Percentiles rank a stretch among this genome's conserved stretches.
Evolutionary conservation across 169 alveolate genomes (phyloP).

Genomic region (Babesia caballi): DNA sequence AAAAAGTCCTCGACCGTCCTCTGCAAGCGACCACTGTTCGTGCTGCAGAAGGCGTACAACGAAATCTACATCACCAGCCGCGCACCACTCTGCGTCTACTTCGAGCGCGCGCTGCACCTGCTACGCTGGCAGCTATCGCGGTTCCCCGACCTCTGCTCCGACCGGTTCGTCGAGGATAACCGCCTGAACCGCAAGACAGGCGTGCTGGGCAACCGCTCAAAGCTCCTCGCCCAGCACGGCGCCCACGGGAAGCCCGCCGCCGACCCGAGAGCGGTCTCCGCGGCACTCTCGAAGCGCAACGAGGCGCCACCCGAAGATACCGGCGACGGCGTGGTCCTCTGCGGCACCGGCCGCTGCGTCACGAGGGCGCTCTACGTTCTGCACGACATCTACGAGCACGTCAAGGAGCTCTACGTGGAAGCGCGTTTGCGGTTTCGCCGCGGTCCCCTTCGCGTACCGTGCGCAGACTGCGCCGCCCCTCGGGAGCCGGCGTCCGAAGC

Average conservation of each 20-base stretch:
- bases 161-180: constrained; percentile 1
- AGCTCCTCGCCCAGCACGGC: not conserved
- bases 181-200: constrained; percentile 27
- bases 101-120: constrained; percentile 29
- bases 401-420: constrained; percentile 5
- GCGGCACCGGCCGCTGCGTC: constrained; percentile 55
- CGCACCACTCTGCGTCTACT: constrained; percentile 59
- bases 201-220: constrained; percentile 20
- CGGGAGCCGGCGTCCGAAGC: not conserved
- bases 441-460: not conserved
- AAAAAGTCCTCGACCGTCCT: constrained; percentile 1
- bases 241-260: not conserved
- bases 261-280: not conserved
- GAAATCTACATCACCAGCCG: constrained; percentile 53
- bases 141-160: constrained; percentile 1
- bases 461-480: constrained; percentile 14
- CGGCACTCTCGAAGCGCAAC: constrained; percentile 21
- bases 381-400: constrained; percentile 47
- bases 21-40: constrained; percentile 47
- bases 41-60: constrained; percentile 35
- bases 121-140: constrained; percentile 51
- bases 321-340: constrained; percentile 11
- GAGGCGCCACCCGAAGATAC: not conserved
- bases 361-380: constrained; percentile 45
- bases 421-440: constrained; percentile 3